A percentile compares a stretch with the other conserved stretches of the same genome.
These are phyloP conservation scores for Medicago truncatula DNA, from an alignment of 306 rosid species.

Conservation along the genomic window MtrunA17r5.0-ANR NC_053045.1:44802501-44803000, in stretches of 20 bases:
- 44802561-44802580: slow-evolving; percentile 95
- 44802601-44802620: slow-evolving; percentile 31
- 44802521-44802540: slow-evolving; percentile 95
- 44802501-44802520: slow-evolving; percentile 92
- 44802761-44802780: slow-evolving; percentile 82
- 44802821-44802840: neutral
- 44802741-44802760: slow-evolving; percentile 92
- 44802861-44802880: slow-evolving; percentile 70
- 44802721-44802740: slow-evolving; percentile 95
- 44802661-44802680: neutral
- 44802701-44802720: slow-evolving; percentile 92
- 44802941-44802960: slow-evolving; percentile 4
- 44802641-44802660: neutral
- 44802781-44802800: slow-evolving; percentile 53
- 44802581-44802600: slow-evolving; percentile 75
- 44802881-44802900: slow-evolving; percentile 79
- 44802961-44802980: neutral
- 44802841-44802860: neutral
- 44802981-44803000: neutral
- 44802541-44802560: slow-evolving; percentile 90
- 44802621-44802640: neutral
- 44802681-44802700: neutral
- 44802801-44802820: slow-evolving; percentile 1
- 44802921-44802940: slow-evolving; percentile 67
- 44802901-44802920: slow-evolving; percentile 57